Conservation (phyloP, 176 grass and related monocot genomes). For the Oryza glumipatula region DNA sequence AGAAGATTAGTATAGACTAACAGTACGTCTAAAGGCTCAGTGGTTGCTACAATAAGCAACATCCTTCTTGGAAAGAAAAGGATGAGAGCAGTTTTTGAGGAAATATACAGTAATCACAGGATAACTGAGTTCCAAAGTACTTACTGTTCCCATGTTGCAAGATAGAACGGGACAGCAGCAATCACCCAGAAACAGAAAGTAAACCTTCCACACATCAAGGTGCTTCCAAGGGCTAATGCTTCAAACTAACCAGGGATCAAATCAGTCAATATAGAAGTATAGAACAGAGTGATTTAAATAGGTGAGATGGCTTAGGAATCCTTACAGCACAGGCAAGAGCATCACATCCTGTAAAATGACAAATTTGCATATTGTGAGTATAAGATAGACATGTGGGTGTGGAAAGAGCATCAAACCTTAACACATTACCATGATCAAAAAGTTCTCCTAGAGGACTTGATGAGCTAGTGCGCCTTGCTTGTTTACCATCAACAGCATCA, state of each 20-base stretch:
- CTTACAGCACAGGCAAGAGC: conserved; percentile 99
- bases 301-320: conserved; percentile 33
- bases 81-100: conserved; percentile 9
- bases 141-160: conserved; percentile 99
- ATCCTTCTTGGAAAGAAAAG: background rate
- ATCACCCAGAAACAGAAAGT: conserved; percentile 85
- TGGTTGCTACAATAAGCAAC: background rate
- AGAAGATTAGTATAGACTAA: background rate
- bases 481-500: conserved; percentile 99
- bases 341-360: conserved; percentile 81
- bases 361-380: conserved; percentile 30
- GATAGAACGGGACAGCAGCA: conserved; percentile 93
- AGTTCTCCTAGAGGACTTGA: conserved; percentile 99
- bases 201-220: conserved; percentile 81
- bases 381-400: conserved; percentile 1
- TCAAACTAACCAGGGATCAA: conserved; percentile 67
- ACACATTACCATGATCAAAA: conserved; percentile 86
- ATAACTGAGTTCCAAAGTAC: conserved; percentile 35
- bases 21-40: conserved; percentile 22
- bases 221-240: conserved; percentile 94
- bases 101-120: conserved; percentile 19
- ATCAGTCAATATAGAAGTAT: conserved; percentile 11
- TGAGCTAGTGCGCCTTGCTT: conserved; percentile 98
- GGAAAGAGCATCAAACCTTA: background rate
- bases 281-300: conserved; percentile 26